Base-by-base conservation (phyloP, 345 rosid species). In the Sisymbrium irio region DNA sequence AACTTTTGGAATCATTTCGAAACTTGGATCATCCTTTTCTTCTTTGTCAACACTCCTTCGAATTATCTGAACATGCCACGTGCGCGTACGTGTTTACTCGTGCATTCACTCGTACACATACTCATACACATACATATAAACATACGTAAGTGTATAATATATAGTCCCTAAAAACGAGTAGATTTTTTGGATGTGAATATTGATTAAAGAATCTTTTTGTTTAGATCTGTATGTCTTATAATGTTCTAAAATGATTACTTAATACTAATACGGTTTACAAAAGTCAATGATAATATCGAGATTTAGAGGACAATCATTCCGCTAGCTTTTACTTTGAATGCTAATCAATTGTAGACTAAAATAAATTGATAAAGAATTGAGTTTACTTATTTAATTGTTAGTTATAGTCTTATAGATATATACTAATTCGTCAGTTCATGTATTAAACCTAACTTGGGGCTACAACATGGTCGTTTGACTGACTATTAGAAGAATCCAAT, bases 271-370 rank as follows among this genome's bases (percentile, higher is more conserved):
- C 20, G 37, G n/a, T 41, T 41, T 30, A 18, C 1, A 67, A 20
- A 75, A 50, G 55, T 60, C 47, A 67, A 54, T 76, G 66, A 36
- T 62, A 9, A 45, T 69, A 70, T 56, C 76, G 76, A 77, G 72
- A 71, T 64, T 9, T 47, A 64, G 67, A 39, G 67, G 72, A 55
- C 76, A 77, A 56, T 70, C 65, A 77, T 77, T 77, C 80, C 67
- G 20, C 47, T 77, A 69, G 46, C 47, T 70, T 3, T 18, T 6
- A 6, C 32, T 46, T 27, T 36, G 20, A 14, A 10, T 32, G 54
- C 41, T 69, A 76, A 18, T 69, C 65, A 55, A 8, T 2, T 44
- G 9, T 67, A 44, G 5, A 39, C 8, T 47, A 58, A 37, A 58
- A 50, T 47, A 44, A 74, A 9, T 0, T 57, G 41, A 66, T 47